phyloP scores from a whole-genome alignment of 2,329 filamentous ascomycete genomes.

The Colletotrichum brevisporum region DNA sequence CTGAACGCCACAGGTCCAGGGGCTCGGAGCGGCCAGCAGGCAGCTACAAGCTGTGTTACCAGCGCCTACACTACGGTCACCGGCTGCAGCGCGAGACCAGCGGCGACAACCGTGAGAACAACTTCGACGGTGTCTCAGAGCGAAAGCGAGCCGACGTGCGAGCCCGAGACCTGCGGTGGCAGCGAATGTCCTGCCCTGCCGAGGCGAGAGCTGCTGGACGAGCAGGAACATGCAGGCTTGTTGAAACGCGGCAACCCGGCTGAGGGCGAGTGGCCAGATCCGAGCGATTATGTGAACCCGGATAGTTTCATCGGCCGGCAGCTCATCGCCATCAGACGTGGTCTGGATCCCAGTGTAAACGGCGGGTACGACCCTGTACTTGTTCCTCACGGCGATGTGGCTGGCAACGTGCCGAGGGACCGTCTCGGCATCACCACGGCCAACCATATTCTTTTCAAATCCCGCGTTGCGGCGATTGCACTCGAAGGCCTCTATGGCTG shows the following conservation, averaged over 20 bases:
- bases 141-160: not conserved
- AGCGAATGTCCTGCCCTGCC: not conserved
- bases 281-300: constrained; percentile 6
- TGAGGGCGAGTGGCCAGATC: constrained; percentile 7
- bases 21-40: not conserved
- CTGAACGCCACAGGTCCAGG: not conserved
- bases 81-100: constrained; percentile 10
- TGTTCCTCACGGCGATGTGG: not conserved
- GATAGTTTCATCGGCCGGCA: constrained; percentile 5
- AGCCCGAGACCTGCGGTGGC: not conserved
- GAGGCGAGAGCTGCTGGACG: not conserved
- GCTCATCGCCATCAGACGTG: not conserved
- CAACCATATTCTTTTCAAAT: constrained; percentile 5
- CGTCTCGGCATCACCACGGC: constrained; percentile 7
- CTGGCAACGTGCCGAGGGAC: too few relatives aligned
- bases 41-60: not conserved
- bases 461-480: not conserved
- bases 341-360: not conserved
- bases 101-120: not conserved
- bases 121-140: not conserved
- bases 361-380: not conserved
- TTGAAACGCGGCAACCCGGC: constrained; percentile 45
- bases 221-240: not conserved
- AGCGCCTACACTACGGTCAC: constrained; percentile 21
- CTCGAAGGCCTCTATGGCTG: constrained; percentile 31